These are phyloP conservation scores for Immersiella caudata DNA, from an alignment of 495 filamentous ascomycete genomes.

Conservation along the genomic window DNA sequence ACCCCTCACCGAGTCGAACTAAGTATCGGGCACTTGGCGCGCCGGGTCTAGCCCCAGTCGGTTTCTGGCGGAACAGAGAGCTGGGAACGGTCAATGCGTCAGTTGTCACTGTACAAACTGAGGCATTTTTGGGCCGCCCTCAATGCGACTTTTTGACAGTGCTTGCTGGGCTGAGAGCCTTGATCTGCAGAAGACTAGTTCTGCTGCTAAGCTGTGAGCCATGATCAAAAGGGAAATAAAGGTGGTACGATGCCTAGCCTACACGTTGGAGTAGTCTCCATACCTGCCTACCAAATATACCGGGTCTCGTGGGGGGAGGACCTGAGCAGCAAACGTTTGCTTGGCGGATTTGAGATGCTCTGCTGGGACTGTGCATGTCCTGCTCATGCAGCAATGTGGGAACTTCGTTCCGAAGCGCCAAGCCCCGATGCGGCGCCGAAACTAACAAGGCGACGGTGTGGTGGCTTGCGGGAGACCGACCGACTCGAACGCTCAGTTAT, in stretches of 20 bases:
- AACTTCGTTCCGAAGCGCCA: background rate
- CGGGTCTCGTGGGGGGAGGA: no score
- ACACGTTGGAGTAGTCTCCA: background rate
- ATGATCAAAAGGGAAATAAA: background rate
- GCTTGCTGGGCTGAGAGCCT: background rate
- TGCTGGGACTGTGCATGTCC: no score
- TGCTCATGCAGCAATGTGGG: no score
- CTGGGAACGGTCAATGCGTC: conserved; percentile 7
- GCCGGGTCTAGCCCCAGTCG: background rate
- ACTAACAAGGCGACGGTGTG: background rate
- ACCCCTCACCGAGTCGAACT: background rate
- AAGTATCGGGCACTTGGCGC: conserved; percentile 5
- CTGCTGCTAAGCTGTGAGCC: background rate
- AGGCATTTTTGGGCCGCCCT: background rate
- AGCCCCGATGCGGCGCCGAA: background rate
- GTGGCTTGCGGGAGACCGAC: background rate
- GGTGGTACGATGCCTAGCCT: background rate
- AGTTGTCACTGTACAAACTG: background rate
- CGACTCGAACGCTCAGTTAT: background rate
- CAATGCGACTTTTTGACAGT: background rate
- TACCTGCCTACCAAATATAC: no score
- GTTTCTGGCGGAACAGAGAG: background rate
- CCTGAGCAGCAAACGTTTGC: no score
- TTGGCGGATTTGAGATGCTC: no score
- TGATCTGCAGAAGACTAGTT: background rate